Conservation (phyloP, 805 yeast genomes). For the Huiozyma sinensis region DNA sequence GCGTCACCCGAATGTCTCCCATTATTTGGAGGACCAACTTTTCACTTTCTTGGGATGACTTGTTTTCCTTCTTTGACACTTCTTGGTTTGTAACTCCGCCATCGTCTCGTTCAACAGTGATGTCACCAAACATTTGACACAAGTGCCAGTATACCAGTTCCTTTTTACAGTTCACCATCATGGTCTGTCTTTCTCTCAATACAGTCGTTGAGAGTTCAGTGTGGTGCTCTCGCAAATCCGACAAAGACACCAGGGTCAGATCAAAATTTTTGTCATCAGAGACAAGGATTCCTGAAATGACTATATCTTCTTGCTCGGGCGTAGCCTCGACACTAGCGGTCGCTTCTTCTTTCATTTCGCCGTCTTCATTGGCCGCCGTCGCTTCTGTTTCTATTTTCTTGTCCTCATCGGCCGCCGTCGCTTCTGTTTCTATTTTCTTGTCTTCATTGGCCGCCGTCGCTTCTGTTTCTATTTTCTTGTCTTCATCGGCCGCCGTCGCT, state of each 20-base stretch:
- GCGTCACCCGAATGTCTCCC: conserved; percentile 47
- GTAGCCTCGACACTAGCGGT: conserved; percentile 40
- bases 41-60: conserved; percentile 12
- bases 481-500: not conserved
- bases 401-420: conserved; percentile 2
- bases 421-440: too few relatives aligned
- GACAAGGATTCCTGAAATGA: conserved; percentile 75
- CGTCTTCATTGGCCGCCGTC: not conserved
- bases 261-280: conserved; percentile 74
- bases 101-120: conserved; percentile 52
- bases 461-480: too few relatives aligned
- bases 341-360: not conserved
- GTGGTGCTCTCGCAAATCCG: conserved; percentile 74
- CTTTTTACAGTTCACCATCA: conserved; percentile 70
- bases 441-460: not conserved
- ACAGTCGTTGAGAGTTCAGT: conserved; percentile 79
- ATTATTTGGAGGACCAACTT: conserved; percentile 47
- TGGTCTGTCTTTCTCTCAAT: conserved; percentile 69
- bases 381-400: not conserved
- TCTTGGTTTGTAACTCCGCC: conserved; percentile 24
- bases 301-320: conserved; percentile 19
- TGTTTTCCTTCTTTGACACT: conserved; percentile 1
- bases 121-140: conserved; percentile 88
- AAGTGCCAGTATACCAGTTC: conserved; percentile 81
- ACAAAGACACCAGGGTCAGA: conserved; percentile 67